Evolutionary conservation across 2,329 filamentous ascomycete genomes (phyloP).

Genomic region (Lasiodiplodia theobromae): DNA sequence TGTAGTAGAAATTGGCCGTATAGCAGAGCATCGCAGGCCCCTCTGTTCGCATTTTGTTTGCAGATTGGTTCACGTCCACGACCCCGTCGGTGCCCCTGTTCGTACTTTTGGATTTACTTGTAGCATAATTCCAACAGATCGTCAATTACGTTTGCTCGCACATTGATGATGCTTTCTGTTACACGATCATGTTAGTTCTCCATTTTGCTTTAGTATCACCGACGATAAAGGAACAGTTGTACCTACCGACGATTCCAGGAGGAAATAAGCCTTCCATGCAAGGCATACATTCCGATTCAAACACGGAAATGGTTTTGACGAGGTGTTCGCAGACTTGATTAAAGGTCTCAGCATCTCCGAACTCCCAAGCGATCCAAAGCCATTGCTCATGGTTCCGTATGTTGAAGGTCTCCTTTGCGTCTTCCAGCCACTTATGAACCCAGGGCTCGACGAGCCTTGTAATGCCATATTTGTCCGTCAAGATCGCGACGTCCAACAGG

Average conservation of each 20-base stretch:
- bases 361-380: slow-evolving; percentile 14
- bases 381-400: background rate
- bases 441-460: slow-evolving; percentile 1
- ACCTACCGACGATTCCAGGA: background rate
- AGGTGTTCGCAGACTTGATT: background rate
- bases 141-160: background rate
- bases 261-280: background rate
- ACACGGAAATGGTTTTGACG: background rate
- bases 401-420: background rate
- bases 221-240: too few species aligned
- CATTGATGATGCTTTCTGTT: background rate
- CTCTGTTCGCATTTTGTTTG: too few species aligned
- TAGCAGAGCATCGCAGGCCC: too few species aligned
- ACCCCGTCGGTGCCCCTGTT: too few species aligned
- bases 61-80: too few species aligned
- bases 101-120: background rate
- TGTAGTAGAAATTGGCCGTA: too few species aligned
- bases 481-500: background rate
- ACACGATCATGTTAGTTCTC: background rate
- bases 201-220: background rate
- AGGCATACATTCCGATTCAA: too few species aligned
- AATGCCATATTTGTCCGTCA: slow-evolving; percentile 12
- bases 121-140: background rate
- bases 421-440: background rate
- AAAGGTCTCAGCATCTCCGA: background rate